Evolutionary conservation across 108 stramenopile genomes (phyloP).

Genomic region (Schizochytrium sp.): DNA sequence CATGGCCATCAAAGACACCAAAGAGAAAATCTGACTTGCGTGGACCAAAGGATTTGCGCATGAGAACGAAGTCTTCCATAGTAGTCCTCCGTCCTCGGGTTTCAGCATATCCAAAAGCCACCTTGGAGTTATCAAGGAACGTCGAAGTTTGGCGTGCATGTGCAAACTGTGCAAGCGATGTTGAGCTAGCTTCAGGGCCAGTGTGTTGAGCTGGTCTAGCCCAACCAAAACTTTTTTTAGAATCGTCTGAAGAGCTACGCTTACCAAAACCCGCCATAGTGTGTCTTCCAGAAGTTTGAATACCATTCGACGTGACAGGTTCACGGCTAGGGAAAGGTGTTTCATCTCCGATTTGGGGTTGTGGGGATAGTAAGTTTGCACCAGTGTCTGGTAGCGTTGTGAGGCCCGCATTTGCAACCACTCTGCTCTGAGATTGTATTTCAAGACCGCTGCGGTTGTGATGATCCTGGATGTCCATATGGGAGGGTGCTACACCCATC

Average conservation of each 20-base stretch:
- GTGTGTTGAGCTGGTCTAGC: not conserved
- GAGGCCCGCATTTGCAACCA: too few relatives aligned
- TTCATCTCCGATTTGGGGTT: too few relatives aligned
- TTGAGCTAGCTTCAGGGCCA: not conserved
- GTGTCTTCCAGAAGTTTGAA: not conserved
- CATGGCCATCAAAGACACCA: constrained; percentile 96
- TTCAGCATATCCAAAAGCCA: constrained; percentile 32
- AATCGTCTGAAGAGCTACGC: constrained; percentile 21
- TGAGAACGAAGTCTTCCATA: constrained; percentile 37
- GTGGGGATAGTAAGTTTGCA: too few relatives aligned
- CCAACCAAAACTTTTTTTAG: constrained; percentile 20
- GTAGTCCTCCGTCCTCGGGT: not conserved
- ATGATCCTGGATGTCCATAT: too few relatives aligned
- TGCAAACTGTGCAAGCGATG: not conserved
- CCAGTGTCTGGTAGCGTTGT: too few relatives aligned
- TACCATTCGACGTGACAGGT: not conserved
- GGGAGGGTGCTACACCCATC: too few relatives aligned
- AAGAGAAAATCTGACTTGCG: constrained; percentile 60
- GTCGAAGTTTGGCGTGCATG: not conserved
- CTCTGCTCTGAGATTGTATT: too few relatives aligned
- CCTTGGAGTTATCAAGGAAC: not conserved
- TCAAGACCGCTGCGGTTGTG: too few relatives aligned
- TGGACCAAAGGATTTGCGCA: not conserved
- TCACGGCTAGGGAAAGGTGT: too few relatives aligned
- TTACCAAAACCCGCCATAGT: not conserved